Evolutionary conservation across 164 flowering plant species (phyloP), one percentile per base, ranked within the genome.

Genomic region (Kingdonia uniflora): DNA sequence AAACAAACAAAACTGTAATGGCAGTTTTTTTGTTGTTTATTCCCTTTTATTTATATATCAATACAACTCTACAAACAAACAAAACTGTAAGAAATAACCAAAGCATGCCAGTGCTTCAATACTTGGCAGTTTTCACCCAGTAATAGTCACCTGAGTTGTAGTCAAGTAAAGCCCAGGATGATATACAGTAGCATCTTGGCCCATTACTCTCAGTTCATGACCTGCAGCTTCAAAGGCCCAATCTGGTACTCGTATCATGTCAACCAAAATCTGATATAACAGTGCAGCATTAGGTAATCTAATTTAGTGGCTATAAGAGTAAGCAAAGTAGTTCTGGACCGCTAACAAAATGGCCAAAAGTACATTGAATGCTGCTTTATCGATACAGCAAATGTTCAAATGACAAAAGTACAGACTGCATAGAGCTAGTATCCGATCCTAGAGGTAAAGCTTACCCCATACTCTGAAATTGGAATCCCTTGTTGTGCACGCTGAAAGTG

Each of bases 151-250:
- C 92, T 94, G 97, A 44, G 99, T 75, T 44, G 87, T 64, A 39
- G 96, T 89, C 68, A 94, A 69, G 78, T 84, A 89, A 46, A 82
- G 81, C 42, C 96, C 96, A 2, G 97, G 97, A 45, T 84, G 92
- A 60, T 86, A 94, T 20, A 85, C 66, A 61, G 87, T 80, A 38
- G 92, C 66, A 72, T 94, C 99, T 71, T 86, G 99, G 42, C 92
- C 96, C 89, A 94, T 82, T 48, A 73, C 87, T 76, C 95, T 84
- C 85, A 87, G 60, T 67, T 89, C 99, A 66, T 81, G 97, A 54
- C 95, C 96, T 44, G 96, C 97, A 63, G 95, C 96, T 79, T 89
- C 97, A 76, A 89, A 82, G 55, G 97, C 95, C 99, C 97, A 89
- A 57, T 83, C 92, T 8, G 99, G 99, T 14, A 89, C 96, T 15